Percentiles rank a stretch among this genome's conserved stretches.
Conservation (phyloP, 768 basidiomycete species). For the Lyophyllum semitale region DNA sequence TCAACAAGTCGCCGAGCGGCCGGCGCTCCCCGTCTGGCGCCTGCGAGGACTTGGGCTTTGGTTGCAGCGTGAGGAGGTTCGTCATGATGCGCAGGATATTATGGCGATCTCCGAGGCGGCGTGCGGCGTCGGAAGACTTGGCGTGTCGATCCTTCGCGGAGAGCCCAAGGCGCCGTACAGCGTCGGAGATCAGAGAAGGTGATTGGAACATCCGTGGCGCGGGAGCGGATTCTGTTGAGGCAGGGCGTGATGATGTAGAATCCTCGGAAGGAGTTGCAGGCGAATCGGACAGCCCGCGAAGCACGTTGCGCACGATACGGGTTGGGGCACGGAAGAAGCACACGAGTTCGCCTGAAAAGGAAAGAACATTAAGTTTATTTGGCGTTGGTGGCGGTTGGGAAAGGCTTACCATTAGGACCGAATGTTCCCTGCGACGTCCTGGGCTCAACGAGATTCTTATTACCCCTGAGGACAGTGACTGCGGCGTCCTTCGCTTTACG, state of each 20-base stretch:
- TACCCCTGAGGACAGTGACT: constrained; percentile 55
- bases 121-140: constrained; percentile 33
- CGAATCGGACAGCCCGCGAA: constrained; percentile 49
- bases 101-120: constrained; percentile 50
- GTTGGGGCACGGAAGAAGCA: constrained; percentile 84
- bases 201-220: constrained; percentile 52
- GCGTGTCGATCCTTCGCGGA: constrained; percentile 60
- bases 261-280: constrained; percentile 36
- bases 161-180: constrained; percentile 62
- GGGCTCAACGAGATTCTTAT: constrained; percentile 83
- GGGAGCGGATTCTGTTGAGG: constrained; percentile 19
- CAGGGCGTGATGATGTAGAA: constrained; percentile 18
- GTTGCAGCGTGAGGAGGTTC: constrained; percentile 61
- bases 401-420: constrained; percentile 75
- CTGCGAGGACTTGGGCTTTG: constrained; percentile 44
- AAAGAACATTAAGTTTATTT: background rate
- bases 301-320: constrained; percentile 63
- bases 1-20: constrained; percentile 39
- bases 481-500: constrained; percentile 51
- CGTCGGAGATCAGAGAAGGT: constrained; percentile 72
- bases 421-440: constrained; percentile 87
- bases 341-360: constrained; percentile 70
- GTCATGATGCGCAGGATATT: constrained; percentile 79
- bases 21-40: constrained; percentile 39
- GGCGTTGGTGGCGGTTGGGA: background rate